Percentiles rank a stretch among this genome's conserved stretches.
Conservation (phyloP, 2,329 filamentous ascomycete genomes). For the Bertia moriformis region DNA sequence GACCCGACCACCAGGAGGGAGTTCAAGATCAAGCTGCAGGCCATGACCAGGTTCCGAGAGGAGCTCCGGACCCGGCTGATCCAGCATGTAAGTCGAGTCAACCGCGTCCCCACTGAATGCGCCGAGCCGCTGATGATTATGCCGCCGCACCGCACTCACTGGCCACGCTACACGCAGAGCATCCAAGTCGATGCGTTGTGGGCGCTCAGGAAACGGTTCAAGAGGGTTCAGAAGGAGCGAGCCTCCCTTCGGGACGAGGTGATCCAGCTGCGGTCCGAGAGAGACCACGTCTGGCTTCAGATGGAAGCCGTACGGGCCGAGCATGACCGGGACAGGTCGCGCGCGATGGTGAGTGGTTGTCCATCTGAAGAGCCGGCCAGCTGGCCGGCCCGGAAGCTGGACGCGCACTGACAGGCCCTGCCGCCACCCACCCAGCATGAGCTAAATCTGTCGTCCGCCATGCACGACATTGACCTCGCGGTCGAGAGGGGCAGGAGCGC, state of each 20-base stretch:
- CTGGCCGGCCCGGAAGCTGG: not conserved
- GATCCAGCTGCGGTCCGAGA: constrained; percentile 39
- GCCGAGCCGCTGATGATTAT: too few relatives aligned
- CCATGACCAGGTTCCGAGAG: constrained; percentile 41
- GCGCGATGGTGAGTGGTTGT: constrained; percentile 32
- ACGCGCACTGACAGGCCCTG: not conserved
- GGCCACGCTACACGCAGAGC: too few relatives aligned
- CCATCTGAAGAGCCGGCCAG: constrained; percentile 1
- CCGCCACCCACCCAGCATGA: constrained; percentile 23
- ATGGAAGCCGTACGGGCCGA: constrained; percentile 48
- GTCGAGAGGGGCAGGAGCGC: constrained; percentile 33
- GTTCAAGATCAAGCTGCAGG: constrained; percentile 35
- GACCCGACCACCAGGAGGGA: constrained; percentile 34
- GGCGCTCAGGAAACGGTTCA: constrained; percentile 39
- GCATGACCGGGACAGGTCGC: constrained; percentile 38
- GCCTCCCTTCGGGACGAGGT: constrained; percentile 42
- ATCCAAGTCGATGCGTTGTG: constrained; percentile 46
- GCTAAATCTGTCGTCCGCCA: constrained; percentile 36
- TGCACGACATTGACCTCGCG: constrained; percentile 48
- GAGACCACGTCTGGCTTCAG: constrained; percentile 44
- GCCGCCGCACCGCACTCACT: too few relatives aligned
- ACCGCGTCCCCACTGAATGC: too few relatives aligned
- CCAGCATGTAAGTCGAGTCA: constrained; percentile 34
- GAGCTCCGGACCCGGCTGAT: constrained; percentile 39
- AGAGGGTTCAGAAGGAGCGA: constrained; percentile 40